These are phyloP conservation scores for Pilasporangium apinafurcum DNA, from an alignment of 352 stramenopile genomes.

Conservation along the genomic window DNA sequence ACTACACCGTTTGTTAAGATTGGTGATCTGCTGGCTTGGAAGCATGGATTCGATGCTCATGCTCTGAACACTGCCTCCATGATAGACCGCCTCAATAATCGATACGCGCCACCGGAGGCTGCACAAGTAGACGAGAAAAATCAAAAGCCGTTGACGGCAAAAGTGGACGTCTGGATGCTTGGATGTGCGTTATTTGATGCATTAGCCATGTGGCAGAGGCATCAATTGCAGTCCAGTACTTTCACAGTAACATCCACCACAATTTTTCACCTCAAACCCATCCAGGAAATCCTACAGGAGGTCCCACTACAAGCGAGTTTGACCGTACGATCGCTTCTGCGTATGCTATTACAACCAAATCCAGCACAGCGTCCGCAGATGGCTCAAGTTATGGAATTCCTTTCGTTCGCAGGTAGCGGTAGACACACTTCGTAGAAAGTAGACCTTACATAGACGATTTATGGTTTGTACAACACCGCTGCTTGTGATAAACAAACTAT, in stretches of 20 bases:
- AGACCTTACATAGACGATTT: too few relatives aligned
- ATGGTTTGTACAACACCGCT: too few relatives aligned
- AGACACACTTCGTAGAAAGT: too few relatives aligned
- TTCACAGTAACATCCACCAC: conserved; percentile 1
- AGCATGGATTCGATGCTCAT: conserved; percentile 23
- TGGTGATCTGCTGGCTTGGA: conserved; percentile 33
- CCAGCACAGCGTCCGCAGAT: conserved; percentile 46
- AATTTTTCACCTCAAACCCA: conserved; percentile 29
- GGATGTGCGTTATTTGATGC: conserved; percentile 48
- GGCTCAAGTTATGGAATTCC: conserved; percentile 49
- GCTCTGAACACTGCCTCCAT: conserved; percentile 23
- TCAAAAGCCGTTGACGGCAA: conserved; percentile 17
- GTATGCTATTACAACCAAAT: conserved; percentile 60
- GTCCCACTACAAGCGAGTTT: conserved; percentile 39
- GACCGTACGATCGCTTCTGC: conserved; percentile 40
- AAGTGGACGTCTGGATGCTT: conserved; percentile 63
- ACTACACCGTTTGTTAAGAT: conserved; percentile 29
- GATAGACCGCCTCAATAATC: conserved; percentile 26
- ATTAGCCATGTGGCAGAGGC: conserved; percentile 42
- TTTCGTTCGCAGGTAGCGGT: conserved; percentile 35
- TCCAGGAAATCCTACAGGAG: conserved; percentile 34
- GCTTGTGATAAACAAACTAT: too few relatives aligned
- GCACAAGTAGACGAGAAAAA: too few relatives aligned
- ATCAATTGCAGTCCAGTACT: conserved; percentile 16
- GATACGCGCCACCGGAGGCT: conserved; percentile 35